Evolutionary conservation across 306 rosid genomes (phyloP), one percentile per base, ranked within the genome.

Genomic region (Corylus heterophylla): DNA sequence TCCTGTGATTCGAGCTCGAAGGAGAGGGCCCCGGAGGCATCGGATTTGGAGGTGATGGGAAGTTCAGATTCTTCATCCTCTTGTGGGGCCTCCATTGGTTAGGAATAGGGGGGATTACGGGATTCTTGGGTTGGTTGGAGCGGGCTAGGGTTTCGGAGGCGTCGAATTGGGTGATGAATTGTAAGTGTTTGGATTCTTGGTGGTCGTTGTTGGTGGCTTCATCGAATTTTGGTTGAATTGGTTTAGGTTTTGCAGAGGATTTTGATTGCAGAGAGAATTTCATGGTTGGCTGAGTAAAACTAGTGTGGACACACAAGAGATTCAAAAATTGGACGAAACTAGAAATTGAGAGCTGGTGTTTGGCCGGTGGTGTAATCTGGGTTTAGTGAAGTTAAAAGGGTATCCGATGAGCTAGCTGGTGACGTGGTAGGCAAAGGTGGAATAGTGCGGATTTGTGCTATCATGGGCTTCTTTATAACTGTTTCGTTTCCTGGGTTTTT

Each of bases 1-100:
- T 64, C 58, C 18, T 25, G 42, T 1, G 90, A 29, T 29, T 88
- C 91, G 8, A 54, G 56, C 78, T 84, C 91, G 70, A 92, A 91
- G 0, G 77, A 37, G 29, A 91, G 80, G 64, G 86, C 76, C 3
- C 55, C 54, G 22, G 82, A 55, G 3, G 18, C 82, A 52, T 25
- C 77, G 20, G 88, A 50, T 18, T 80, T 74, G 54, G 85, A 71
- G 61, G 86, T 9, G 47, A 83, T 39, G 0, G 84, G 87, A 44
- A 72, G 67, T 3, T 80, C 75, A 80, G 83, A 70, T 88, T 89
- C 79, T 85, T 87, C 87, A 83, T 86, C 39, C 48, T 74, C 55
- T 86, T 82, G 75, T 3, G 3, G 22, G 83, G 80, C 2, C 80
- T 55, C 89, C 89, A 86, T 62, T 86, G 47, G 62, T 86, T 74